These are phyloP conservation scores for Aspergillus jensenii DNA, from an alignment of 2,329 filamentous ascomycete genomes.

Conservation along the genomic window DNA sequence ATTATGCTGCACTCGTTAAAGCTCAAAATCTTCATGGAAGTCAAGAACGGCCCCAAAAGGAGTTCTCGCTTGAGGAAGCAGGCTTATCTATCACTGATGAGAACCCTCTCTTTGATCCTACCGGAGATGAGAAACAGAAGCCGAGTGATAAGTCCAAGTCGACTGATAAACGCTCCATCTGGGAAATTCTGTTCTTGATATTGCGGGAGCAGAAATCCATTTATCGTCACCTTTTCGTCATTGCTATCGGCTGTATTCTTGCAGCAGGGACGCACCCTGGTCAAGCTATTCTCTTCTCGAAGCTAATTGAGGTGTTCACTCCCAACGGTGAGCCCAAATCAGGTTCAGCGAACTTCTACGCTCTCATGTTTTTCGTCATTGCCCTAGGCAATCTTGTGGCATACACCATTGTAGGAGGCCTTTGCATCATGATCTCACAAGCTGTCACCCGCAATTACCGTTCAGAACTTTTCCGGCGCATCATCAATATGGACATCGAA, in stretches of 20 bases:
- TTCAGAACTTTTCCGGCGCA: conserved; percentile 21
- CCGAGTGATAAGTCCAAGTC: not conserved
- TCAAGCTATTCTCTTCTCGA: conserved; percentile 1
- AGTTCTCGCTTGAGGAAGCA: not conserved
- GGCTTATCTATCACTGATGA: conserved; percentile 26
- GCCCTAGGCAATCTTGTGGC: conserved; percentile 27
- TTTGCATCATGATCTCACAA: conserved; percentile 25
- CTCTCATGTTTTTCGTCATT: conserved; percentile 6
- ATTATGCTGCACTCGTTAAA: conserved; percentile 82
- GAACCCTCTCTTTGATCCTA: not conserved
- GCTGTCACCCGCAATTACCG: conserved; percentile 18
- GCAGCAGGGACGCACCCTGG: conserved; percentile 36
- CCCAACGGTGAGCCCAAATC: not conserved
- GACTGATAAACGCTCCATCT: conserved; percentile 1
- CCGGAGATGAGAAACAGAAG: not conserved
- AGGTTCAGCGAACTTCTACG: conserved; percentile 2
- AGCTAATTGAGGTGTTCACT: not conserved
- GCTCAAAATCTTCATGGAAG: conserved; percentile 58
- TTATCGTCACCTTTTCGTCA: not conserved
- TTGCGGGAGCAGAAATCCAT: not conserved
- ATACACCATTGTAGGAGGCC: conserved; percentile 41
- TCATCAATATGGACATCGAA: conserved; percentile 30
- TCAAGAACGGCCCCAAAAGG: not conserved
- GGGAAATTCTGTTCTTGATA: not conserved
- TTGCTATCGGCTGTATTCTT: conserved; percentile 5